Evolutionary conservation across 2,329 filamentous ascomycete species (phyloP).

Genomic region (Phialophora macrospora): DNA sequence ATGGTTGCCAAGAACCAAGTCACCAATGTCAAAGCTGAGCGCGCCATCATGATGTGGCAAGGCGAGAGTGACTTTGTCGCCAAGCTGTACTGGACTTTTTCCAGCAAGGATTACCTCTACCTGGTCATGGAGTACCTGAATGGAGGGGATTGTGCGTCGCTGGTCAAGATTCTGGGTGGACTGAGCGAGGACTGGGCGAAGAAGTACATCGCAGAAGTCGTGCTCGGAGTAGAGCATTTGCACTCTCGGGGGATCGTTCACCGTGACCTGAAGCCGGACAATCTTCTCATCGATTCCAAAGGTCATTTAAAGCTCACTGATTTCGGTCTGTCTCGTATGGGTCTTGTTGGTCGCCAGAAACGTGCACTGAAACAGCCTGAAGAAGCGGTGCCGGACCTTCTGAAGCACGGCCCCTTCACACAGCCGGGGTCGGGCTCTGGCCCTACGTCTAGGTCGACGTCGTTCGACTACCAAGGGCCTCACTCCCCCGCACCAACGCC

Average conservation of each 20-base stretch:
- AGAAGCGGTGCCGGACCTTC: constrained; percentile 86
- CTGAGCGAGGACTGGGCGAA: constrained; percentile 97
- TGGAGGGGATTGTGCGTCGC: constrained; percentile 91
- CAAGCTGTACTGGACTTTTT: constrained; percentile 99
- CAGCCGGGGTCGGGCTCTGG: constrained; percentile 77
- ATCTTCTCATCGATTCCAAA: constrained; percentile 93
- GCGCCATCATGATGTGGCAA: constrained; percentile 99
- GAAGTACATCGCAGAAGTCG: constrained; percentile 94
- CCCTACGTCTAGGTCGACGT: constrained; percentile 88
- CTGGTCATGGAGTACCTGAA: constrained; percentile 99
- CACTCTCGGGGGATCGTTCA: constrained; percentile 95
- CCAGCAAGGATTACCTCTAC: constrained; percentile 98
- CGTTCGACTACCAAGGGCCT: constrained; percentile 79
- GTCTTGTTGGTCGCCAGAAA: constrained; percentile 93
- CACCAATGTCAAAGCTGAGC: constrained; percentile 97
- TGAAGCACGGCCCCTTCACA: constrained; percentile 90
- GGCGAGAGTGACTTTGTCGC: constrained; percentile 98
- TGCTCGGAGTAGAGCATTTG: constrained; percentile 94
- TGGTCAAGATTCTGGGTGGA: constrained; percentile 91
- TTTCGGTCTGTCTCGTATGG: constrained; percentile 96
- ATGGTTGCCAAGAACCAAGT: constrained; percentile 99
- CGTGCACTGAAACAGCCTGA: constrained; percentile 77
- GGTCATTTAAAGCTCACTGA: constrained; percentile 97
- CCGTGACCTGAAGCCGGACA: constrained; percentile 95
- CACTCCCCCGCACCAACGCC: constrained; percentile 85